Conservation (phyloP, 1,284 basidiomycete species). For the Mycena citricolor region DNA sequence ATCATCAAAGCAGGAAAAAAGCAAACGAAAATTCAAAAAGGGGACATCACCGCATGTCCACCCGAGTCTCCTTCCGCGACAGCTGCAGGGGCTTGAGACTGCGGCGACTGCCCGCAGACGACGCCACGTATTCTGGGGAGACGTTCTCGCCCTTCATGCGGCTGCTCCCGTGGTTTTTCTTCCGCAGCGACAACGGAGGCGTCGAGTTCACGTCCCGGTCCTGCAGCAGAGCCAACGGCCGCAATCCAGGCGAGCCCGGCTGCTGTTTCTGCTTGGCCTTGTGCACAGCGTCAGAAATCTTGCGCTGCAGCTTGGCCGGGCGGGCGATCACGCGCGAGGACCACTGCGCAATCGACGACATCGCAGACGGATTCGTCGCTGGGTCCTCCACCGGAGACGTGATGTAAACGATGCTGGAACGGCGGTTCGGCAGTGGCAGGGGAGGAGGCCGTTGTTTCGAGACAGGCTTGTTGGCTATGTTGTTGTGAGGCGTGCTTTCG, state of each 20-base stretch:
- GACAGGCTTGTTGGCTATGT: conserved; percentile 37
- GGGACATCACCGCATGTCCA: too few relatives aligned
- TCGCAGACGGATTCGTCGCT: too few relatives aligned
- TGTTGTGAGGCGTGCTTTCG: conserved; percentile 63
- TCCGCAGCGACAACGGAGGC: conserved; percentile 54
- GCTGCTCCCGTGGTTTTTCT: conserved; percentile 45
- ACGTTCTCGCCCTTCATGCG: conserved; percentile 44
- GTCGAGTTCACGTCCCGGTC: conserved; percentile 51
- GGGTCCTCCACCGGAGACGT: too few relatives aligned
- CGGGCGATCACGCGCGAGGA: conserved; percentile 54
- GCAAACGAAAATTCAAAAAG: too few relatives aligned
- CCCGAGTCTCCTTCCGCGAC: conserved; percentile 55
- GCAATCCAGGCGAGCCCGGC: conserved; percentile 48
- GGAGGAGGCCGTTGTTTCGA: conserved; percentile 38
- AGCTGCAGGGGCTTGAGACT: conserved; percentile 57
- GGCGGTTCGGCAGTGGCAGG: conserved; percentile 35
- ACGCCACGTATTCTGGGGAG: conserved; percentile 29
- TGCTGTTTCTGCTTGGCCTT: conserved; percentile 30
- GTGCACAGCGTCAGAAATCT: conserved; percentile 35
- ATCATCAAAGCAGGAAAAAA: too few relatives aligned
- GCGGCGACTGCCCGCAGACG: conserved; percentile 36
- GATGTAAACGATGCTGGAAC: conserved; percentile 64
- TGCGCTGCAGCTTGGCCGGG: conserved; percentile 45
- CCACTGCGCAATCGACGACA: conserved; percentile 44
- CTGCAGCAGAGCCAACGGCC: conserved; percentile 62